phyloP scores from a whole-genome alignment of 148 eudicot genomes.

The Selenicereus undatus region DNA sequence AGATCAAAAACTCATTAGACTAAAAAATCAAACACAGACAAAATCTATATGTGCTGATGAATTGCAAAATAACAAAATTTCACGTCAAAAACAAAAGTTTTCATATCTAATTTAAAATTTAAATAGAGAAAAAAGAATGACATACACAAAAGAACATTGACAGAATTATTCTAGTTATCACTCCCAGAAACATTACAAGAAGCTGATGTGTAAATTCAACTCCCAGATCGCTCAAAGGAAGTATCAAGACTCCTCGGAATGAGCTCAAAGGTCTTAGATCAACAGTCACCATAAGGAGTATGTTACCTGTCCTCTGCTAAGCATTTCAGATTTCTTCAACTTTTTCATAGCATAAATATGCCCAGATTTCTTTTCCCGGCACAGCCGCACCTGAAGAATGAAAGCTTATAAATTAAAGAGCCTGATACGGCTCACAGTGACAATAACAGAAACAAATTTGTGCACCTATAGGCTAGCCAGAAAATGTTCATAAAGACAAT shows the following conservation, averaged over 20 bases:
- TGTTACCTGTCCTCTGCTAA: constrained; percentile 87
- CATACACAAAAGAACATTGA: constrained; percentile 1
- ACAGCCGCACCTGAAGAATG: constrained; percentile 63
- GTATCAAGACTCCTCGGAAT: constrained; percentile 1
- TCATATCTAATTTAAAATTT: not conserved
- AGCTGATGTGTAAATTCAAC: constrained; percentile 15
- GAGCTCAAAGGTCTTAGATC: not conserved
- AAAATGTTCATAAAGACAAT: not conserved
- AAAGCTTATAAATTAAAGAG: constrained; percentile 12
- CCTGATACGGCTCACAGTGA: not conserved
- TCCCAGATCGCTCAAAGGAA: not conserved
- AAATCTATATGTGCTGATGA: not conserved
- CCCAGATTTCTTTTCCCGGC: constrained; percentile 90
- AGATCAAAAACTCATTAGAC: constrained; percentile 1
- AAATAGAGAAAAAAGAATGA: not conserved
- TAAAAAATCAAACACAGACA: constrained; percentile 5
- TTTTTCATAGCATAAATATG: constrained; percentile 95
- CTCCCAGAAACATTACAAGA: constrained; percentile 13
- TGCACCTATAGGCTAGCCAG: not conserved
- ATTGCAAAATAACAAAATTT: not conserved
- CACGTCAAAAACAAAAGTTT: not conserved
- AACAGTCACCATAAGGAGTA: not conserved
- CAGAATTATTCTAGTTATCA: not conserved
- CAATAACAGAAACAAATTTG: constrained; percentile 7
- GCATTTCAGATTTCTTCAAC: constrained; percentile 95